Percentiles rank a stretch among this genome's conserved stretches.
Conservation (phyloP, 2,329 filamentous ascomycete species). For the Penicillium sp. region DNA sequence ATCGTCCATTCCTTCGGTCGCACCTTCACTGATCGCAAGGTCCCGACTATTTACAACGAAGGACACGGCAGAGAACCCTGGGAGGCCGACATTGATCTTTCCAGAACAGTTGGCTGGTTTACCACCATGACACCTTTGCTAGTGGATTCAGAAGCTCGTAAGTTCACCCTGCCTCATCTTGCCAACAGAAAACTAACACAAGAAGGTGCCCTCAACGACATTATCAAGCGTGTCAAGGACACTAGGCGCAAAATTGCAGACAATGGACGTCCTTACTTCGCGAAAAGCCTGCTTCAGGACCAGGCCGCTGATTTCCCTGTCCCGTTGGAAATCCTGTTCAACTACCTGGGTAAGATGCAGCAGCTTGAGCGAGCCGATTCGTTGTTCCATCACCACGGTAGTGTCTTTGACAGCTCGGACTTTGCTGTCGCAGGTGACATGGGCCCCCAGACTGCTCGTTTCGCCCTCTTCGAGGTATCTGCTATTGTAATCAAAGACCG, state of each 20-base stretch:
- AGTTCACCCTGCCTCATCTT: neutral
- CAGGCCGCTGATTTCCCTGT: slow-evolving; percentile 38
- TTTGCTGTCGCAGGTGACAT: slow-evolving; percentile 45
- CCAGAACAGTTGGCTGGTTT: slow-evolving; percentile 53
- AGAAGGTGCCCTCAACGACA: slow-evolving; percentile 29
- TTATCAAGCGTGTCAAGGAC: slow-evolving; percentile 41
- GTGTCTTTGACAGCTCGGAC: slow-evolving; percentile 30
- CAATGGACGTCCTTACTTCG: slow-evolving; percentile 39
- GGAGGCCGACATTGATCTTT: slow-evolving; percentile 47
- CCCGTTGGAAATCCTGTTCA: slow-evolving; percentile 45
- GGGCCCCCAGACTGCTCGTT: slow-evolving; percentile 45
- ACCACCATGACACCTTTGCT: slow-evolving; percentile 49
- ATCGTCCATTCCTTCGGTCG: slow-evolving; percentile 47
- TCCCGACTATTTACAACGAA: slow-evolving; percentile 51
- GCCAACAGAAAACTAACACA: slow-evolving; percentile 13
- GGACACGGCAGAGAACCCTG: slow-evolving; percentile 52
- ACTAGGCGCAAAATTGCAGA: slow-evolving; percentile 35
- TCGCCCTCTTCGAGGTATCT: slow-evolving; percentile 53
- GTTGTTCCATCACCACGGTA: slow-evolving; percentile 44
- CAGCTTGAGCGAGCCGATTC: slow-evolving; percentile 49
- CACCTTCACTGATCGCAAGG: slow-evolving; percentile 44
- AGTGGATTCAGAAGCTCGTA: slow-evolving; percentile 31
- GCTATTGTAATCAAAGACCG: slow-evolving; percentile 50
- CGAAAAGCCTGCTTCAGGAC: slow-evolving; percentile 33
- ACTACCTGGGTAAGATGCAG: slow-evolving; percentile 40